Base-by-base conservation (phyloP, 139 green algal genomes). In the Limnomonas spitsbergensis region DNA sequence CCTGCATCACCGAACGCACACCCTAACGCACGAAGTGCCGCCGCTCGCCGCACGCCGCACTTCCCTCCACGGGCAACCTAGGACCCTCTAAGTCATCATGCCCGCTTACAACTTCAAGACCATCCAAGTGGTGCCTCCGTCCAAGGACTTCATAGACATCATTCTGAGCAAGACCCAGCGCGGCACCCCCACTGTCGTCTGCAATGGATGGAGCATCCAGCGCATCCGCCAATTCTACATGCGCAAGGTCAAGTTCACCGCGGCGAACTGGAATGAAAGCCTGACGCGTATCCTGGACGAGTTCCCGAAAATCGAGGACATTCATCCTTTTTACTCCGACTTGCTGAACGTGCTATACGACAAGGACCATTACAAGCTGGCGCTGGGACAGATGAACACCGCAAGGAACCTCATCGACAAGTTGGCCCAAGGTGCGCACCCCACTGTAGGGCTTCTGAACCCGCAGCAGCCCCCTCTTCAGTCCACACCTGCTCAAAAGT, bases 351-450 rank as follows among this genome's bases (percentile, higher is more conserved):
- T 99, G 35, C 89, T 99, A 42, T 99, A 99, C 79, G 96, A 99
- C 84, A 96, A 95, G 85, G 96, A 99, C 86, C 96, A 99, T 89
- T 99, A 98, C 92, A 99, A 99, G 88, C 90, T 99, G 47, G 96
- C 96, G 38, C 89, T 99, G 40, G 96, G 96, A 1, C 96, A 99
- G 89, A 82, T 99, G 31, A 94, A 97, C 85, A 95, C 90, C 29
- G 95, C 95, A 3, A 85, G 92, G 40, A 94, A 94, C 81, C 83
- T 99, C 1, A 97, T 99, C 39, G 94, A 98, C 85, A 93, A 89
- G 75, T 84, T 99, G 1, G 83, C 91, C 26, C 95, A 98, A 81
- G 92, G 90, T 94, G 73, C 47, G 74, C 56, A 70, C 29, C 42
- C 42, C 6, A 54, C 42, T 54, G 42, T 27, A 6, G 9, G 9